Evolutionary conservation across 1,284 basidiomycete genomes (phyloP).

Genomic region (Sutorius eximius): DNA sequence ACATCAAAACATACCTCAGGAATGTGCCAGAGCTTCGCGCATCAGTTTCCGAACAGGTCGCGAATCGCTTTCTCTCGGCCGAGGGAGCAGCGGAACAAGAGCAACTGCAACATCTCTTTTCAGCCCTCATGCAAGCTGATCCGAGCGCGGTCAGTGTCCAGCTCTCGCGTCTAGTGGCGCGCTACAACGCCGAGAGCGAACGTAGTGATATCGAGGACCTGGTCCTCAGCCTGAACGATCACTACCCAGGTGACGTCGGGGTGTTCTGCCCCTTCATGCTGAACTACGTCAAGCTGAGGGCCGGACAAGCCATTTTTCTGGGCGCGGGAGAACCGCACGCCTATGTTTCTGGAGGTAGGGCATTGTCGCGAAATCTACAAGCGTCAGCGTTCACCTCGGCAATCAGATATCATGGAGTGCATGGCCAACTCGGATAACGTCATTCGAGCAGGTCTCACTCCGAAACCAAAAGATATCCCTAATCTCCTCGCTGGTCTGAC

Average conservation of each 20-base stretch:
- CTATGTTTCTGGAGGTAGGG: slow-evolving; percentile 85
- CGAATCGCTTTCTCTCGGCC: slow-evolving; percentile 51
- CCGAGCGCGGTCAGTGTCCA: slow-evolving; percentile 51
- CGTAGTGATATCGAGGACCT: slow-evolving; percentile 61
- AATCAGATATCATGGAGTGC: slow-evolving; percentile 90
- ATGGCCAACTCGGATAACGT: slow-evolving; percentile 99
- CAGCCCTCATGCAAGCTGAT: slow-evolving; percentile 78
- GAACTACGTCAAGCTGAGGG: slow-evolving; percentile 79
- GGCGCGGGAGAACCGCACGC: slow-evolving; percentile 97
- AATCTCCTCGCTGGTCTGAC: slow-evolving; percentile 90
- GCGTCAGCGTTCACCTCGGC: slow-evolving; percentile 8
- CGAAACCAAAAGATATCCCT: slow-evolving; percentile 91
- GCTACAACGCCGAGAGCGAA: slow-evolving; percentile 56
- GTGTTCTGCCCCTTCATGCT: slow-evolving; percentile 91
- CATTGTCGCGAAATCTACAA: not conserved
- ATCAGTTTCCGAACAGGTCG: slow-evolving; percentile 62
- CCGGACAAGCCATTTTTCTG: slow-evolving; percentile 92
- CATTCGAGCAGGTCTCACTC: slow-evolving; percentile 96
- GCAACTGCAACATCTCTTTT: slow-evolving; percentile 64
- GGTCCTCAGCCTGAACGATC: slow-evolving; percentile 69
- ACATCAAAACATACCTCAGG: slow-evolving; percentile 69
- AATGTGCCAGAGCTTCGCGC: slow-evolving; percentile 77
- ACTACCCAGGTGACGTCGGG: slow-evolving; percentile 94
- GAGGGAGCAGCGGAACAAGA: slow-evolving; percentile 44
- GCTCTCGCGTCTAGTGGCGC: slow-evolving; percentile 57